Conservation (phyloP, 495 filamentous ascomycete genomes). For the Trichoderma parareesei region DNA sequence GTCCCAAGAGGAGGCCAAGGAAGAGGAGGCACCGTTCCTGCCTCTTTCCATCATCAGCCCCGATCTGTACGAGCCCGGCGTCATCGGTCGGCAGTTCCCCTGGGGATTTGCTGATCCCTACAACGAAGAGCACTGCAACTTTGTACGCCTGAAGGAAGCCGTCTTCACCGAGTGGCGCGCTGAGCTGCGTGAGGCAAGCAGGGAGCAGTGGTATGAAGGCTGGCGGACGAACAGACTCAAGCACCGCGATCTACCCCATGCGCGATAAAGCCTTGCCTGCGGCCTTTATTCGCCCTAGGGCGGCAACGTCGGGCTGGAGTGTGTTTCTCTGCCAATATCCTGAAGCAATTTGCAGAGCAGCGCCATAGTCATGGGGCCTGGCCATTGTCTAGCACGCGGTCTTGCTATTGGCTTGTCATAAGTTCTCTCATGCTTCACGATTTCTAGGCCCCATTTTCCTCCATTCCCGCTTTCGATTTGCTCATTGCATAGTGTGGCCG, state of each 20-base stretch:
- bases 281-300: no score
- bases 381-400: no score
- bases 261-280: slow-evolving; percentile 8
- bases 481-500: neutral
- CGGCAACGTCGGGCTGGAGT: no score
- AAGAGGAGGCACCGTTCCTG: slow-evolving; percentile 49
- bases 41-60: slow-evolving; percentile 92
- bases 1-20: slow-evolving; percentile 24
- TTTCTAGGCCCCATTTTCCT: neutral
- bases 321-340: neutral
- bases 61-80: slow-evolving; percentile 73
- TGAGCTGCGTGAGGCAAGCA: slow-evolving; percentile 84
- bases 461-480: neutral
- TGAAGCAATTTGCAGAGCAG: neutral
- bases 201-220: slow-evolving; percentile 91
- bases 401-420: no score
- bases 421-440: no score
- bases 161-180: slow-evolving; percentile 90
- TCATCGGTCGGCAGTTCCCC: slow-evolving; percentile 77
- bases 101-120: slow-evolving; percentile 97
- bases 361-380: no score
- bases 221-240: slow-evolving; percentile 71
- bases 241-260: slow-evolving; percentile 21
- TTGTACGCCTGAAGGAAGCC: slow-evolving; percentile 78
- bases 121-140: slow-evolving; percentile 86